Evolutionary conservation across 208 protist genomes (phyloP).

Genomic region (Acanthamoeba lugdunensis): DNA sequence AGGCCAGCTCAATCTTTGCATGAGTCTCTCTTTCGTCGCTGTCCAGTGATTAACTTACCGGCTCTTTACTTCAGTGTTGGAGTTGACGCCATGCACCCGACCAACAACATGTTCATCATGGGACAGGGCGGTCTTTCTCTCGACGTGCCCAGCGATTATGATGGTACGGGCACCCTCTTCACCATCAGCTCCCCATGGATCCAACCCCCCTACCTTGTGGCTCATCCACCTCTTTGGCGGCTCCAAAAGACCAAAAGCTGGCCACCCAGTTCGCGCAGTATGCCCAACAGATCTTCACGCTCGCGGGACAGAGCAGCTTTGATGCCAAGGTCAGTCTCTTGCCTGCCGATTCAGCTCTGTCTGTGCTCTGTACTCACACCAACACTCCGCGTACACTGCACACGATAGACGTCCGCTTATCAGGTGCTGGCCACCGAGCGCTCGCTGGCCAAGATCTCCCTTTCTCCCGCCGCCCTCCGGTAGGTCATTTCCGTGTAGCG

Average conservation of each 20-base stretch:
- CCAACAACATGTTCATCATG: conserved; percentile 37
- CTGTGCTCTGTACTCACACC: neutral
- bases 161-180: neutral
- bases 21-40: neutral
- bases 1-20: neutral
- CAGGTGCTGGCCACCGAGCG: conserved; percentile 12
- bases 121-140: conserved; percentile 45
- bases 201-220: neutral
- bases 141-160: conserved; percentile 25
- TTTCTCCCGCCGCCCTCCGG: neutral
- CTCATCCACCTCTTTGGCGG: neutral
- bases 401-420: neutral
- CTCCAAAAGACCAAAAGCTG: neutral
- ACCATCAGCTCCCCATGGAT: neutral
- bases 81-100: conserved; percentile 4
- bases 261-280: neutral
- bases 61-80: neutral
- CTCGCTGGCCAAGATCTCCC: neutral
- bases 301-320: neutral
- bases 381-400: neutral
- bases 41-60: neutral
- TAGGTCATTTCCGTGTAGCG: neutral
- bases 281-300: conserved; percentile 20
- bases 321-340: neutral
- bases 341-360: neutral